Conservation (phyloP, 2,329 filamentous ascomycete genomes). For the Cladosporium sp. region DNA sequence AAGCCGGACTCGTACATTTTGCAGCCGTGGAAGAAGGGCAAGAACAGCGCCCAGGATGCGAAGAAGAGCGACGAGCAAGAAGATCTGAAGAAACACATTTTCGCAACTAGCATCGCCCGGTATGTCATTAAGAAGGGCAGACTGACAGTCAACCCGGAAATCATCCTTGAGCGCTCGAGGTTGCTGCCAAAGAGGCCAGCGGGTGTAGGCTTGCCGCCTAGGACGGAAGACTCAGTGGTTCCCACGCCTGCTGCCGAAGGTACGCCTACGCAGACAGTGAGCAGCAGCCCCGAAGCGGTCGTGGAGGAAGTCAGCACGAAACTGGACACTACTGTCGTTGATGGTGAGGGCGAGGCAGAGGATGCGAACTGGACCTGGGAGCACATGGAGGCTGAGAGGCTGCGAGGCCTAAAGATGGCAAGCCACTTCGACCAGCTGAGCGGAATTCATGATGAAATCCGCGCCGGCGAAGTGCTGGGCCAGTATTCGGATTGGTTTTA, state of each 20-base stretch:
- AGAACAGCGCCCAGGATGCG: slow-evolving; percentile 30
- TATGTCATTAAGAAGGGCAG: slow-evolving; percentile 55
- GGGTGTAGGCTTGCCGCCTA: slow-evolving; percentile 39
- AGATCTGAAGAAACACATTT: slow-evolving; percentile 41
- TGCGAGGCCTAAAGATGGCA: slow-evolving; percentile 52
- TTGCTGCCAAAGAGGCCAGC: slow-evolving; percentile 71
- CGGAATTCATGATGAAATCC: slow-evolving; percentile 49
- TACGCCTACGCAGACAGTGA: slow-evolving; percentile 21
- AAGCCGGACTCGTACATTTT: slow-evolving; percentile 28
- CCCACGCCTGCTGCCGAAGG: slow-evolving; percentile 14
- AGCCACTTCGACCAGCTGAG: slow-evolving; percentile 54
- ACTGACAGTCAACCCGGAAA: slow-evolving; percentile 77
- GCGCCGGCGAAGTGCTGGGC: slow-evolving; percentile 34
- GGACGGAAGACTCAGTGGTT: slow-evolving; percentile 20
- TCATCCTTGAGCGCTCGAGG: slow-evolving; percentile 65
- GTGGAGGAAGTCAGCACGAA: slow-evolving; percentile 26
- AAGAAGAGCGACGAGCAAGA: slow-evolving; percentile 28
- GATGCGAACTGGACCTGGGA: slow-evolving; percentile 57
- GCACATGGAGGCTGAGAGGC: slow-evolving; percentile 54
- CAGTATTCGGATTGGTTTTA: slow-evolving; percentile 12
- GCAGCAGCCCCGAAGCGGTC: slow-evolving; percentile 20
- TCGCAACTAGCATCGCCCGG: slow-evolving; percentile 46
- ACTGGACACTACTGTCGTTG: slow-evolving; percentile 13
- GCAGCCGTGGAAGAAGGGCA: slow-evolving; percentile 17
- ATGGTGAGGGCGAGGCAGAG: background rate